A percentile compares a stretch with the other conserved stretches of the same genome.
Conservation (phyloP, 106 monocot genomes). For the Dendrobium chrysotoxum region DNA sequence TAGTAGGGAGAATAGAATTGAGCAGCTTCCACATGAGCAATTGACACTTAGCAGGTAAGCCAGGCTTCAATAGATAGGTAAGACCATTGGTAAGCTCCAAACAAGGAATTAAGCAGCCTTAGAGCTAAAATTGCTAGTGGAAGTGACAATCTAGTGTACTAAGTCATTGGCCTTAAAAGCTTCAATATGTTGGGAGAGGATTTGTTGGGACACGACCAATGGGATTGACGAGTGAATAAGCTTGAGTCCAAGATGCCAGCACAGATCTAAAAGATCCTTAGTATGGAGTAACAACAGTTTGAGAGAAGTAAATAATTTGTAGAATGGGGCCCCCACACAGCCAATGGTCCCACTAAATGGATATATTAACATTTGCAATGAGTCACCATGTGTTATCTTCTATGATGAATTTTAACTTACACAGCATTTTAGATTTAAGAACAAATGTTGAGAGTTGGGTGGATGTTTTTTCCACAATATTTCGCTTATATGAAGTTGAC, state of each 20-base stretch:
- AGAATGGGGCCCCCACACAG: too few relatives aligned
- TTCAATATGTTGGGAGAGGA: neutral
- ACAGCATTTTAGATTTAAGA: too few relatives aligned
- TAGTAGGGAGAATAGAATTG: neutral
- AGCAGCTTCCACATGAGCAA: neutral
- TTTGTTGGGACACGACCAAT: neutral
- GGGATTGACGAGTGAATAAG: neutral
- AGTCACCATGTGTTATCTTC: too few relatives aligned
- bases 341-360: too few relatives aligned
- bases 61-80: neutral
- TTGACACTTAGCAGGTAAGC: neutral
- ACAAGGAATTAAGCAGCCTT: neutral
- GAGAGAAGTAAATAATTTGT: too few relatives aligned
- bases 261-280: too few relatives aligned
- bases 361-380: too few relatives aligned
- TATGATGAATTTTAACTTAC: too few relatives aligned
- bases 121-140: neutral
- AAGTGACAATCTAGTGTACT: neutral
- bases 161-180: neutral
- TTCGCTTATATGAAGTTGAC: too few relatives aligned
- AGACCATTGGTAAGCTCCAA: neutral
- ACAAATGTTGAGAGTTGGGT: too few relatives aligned
- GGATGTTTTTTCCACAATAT: too few relatives aligned
- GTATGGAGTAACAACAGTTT: too few relatives aligned
- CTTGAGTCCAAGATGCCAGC: neutral